Evolutionary conservation across 352 stramenopile genomes (phyloP).

Genomic region (Globisporangium paddicum): DNA sequence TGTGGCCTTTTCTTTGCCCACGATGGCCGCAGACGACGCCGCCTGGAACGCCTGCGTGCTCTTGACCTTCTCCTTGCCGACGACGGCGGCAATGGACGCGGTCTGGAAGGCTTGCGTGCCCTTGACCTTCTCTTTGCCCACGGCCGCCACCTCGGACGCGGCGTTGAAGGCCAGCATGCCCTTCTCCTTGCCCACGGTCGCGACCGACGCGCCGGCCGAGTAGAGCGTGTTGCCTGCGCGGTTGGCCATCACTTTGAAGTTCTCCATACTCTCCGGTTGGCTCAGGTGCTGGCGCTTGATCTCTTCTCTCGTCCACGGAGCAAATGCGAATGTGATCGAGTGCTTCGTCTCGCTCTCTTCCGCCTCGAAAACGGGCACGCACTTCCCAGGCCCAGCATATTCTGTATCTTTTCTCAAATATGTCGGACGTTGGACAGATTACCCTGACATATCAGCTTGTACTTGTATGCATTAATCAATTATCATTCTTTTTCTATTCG

Average conservation of each 20-base stretch:
- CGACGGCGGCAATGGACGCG: slow-evolving; percentile 37
- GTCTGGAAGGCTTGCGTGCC: slow-evolving; percentile 53
- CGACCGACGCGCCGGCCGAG: slow-evolving; percentile 44
- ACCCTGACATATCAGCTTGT: too few species aligned
- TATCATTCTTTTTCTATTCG: too few species aligned
- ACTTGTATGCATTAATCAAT: background rate
- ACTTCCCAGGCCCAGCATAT: background rate
- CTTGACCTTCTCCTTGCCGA: slow-evolving; percentile 53
- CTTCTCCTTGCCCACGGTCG: slow-evolving; percentile 45
- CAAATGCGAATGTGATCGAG: background rate
- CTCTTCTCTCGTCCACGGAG: background rate
- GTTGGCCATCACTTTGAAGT: slow-evolving; percentile 70
- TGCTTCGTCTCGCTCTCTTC: slow-evolving; percentile 5
- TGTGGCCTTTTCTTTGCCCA: slow-evolving; percentile 54
- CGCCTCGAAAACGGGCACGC: background rate
- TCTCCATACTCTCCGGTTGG: slow-evolving; percentile 28
- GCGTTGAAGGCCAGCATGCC: slow-evolving; percentile 23
- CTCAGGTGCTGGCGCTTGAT: too few species aligned
- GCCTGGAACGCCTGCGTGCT: slow-evolving; percentile 38
- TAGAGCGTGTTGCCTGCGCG: slow-evolving; percentile 72
- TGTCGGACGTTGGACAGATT: background rate
- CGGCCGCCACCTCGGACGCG: slow-evolving; percentile 21
- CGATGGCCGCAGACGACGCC: slow-evolving; percentile 35
- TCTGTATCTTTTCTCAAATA: background rate
- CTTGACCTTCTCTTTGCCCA: slow-evolving; percentile 33